phyloP scores from a whole-genome alignment of 208 protist species.

The Wallacemonas sp. region DNA sequence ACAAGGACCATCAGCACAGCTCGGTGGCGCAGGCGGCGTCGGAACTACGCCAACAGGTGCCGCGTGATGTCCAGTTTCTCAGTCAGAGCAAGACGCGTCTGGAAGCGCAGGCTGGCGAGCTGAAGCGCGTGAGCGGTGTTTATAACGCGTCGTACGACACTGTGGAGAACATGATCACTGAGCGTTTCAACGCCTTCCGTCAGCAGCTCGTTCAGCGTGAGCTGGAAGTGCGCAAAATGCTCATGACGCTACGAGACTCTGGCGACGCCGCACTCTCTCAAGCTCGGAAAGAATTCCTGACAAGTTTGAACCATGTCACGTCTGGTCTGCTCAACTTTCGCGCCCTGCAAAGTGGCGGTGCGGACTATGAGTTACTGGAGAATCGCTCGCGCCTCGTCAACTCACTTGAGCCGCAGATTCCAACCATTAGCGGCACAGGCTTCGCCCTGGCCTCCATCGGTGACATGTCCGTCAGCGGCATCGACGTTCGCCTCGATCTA shows the following conservation, averaged over 20 bases:
- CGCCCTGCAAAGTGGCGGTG: conserved; percentile 42
- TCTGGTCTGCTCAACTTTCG: conserved; percentile 46
- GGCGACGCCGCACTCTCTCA: conserved; percentile 54
- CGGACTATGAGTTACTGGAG: conserved; percentile 70
- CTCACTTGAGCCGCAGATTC: conserved; percentile 35
- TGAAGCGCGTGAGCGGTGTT: conserved; percentile 52
- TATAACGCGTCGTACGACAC: conserved; percentile 72
- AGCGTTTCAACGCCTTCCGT: conserved; percentile 66
- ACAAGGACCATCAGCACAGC: conserved; percentile 61
- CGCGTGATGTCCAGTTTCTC: conserved; percentile 42
- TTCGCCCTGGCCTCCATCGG: conserved; percentile 52
- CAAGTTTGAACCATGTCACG: conserved; percentile 54
- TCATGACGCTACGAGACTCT: conserved; percentile 52
- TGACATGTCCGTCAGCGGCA: conserved; percentile 40
- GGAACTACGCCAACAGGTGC: conserved; percentile 58
- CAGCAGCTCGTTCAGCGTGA: conserved; percentile 75
- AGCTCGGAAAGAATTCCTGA: conserved; percentile 44
- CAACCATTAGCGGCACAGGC: conserved; percentile 44
- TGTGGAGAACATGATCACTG: conserved; percentile 63
- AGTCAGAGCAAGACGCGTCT: conserved; percentile 40
- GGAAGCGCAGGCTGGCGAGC: conserved; percentile 58
- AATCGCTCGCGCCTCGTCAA: conserved; percentile 31
- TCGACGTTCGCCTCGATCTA: conserved; percentile 66
- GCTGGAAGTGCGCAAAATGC: conserved; percentile 47
- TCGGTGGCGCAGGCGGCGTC: conserved; percentile 39